Evolutionary conservation across 2,329 filamentous ascomycete species (phyloP).

Genomic region (Mariannaea sp.): DNA sequence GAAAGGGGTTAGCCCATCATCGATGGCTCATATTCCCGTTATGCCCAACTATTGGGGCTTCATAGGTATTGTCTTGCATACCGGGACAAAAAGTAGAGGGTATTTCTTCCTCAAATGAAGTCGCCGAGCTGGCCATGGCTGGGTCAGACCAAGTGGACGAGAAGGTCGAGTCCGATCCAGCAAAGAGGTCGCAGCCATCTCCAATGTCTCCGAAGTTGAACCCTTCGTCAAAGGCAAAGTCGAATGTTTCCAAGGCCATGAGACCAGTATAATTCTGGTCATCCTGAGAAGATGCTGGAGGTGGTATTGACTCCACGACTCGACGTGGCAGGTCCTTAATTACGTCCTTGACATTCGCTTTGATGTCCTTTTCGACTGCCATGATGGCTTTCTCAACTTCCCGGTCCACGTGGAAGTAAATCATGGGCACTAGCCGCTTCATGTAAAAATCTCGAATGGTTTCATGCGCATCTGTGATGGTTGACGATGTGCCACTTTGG

Average conservation of each 20-base stretch:
- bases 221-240: background rate
- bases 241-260: background rate
- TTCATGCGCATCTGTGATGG: background rate
- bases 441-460: constrained; percentile 9
- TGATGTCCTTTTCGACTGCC: constrained; percentile 13
- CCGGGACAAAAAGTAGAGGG: background rate
- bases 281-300: background rate
- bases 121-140: constrained; percentile 4
- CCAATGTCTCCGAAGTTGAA: constrained; percentile 6
- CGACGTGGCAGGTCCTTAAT: constrained; percentile 14
- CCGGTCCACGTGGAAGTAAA: constrained; percentile 11
- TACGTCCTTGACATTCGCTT: constrained; percentile 11
- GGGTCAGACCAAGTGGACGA: constrained; percentile 4
- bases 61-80: background rate
- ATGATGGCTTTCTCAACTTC: constrained; percentile 16
- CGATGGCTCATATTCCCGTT: too few relatives aligned
- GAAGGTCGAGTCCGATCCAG: background rate
- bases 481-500: background rate
- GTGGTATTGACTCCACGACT: constrained; percentile 14
- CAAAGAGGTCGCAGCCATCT: background rate
- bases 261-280: constrained; percentile 1
- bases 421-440: constrained; percentile 9
- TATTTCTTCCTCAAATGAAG: constrained; percentile 13
- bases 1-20: too few relatives aligned
- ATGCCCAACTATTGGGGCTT: too few relatives aligned